A percentile compares a stretch with the other conserved stretches of the same genome.
phyloP scores from a whole-genome alignment of 2,329 filamentous ascomycete species.

The Aspergillus neotritici region DNA sequence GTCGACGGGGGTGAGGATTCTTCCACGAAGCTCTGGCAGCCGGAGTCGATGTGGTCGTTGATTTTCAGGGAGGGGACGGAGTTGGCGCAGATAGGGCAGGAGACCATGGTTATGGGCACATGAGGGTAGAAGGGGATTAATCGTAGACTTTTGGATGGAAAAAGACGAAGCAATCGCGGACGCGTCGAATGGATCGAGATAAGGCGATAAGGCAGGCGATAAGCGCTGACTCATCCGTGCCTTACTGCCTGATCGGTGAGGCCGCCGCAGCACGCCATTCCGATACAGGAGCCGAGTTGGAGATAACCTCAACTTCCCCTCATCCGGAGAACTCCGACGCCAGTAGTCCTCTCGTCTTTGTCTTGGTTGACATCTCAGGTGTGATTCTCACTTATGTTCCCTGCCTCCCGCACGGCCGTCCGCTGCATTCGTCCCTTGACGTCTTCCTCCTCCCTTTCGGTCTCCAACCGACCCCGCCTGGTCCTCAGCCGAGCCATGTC shows the following conservation, averaged over 20 bases:
- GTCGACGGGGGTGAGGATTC: slow-evolving; percentile 21
- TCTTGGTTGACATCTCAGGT: not conserved
- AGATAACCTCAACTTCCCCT: slow-evolving; percentile 3
- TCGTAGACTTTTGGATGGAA: not conserved
- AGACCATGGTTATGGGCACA: slow-evolving; percentile 46
- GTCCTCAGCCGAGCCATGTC: slow-evolving; percentile 31
- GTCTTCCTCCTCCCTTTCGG: slow-evolving; percentile 2
- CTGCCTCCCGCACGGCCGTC: not conserved
- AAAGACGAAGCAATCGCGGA: not conserved
- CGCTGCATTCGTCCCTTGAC: slow-evolving; percentile 6
- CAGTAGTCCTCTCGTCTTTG: not conserved
- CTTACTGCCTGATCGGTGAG: slow-evolving; percentile 1
- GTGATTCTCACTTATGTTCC: slow-evolving; percentile 1
- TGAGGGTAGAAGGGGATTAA: not conserved
- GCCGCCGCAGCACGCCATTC: not conserved
- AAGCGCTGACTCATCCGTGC: slow-evolving; percentile 6
- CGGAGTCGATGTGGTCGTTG: slow-evolving; percentile 85
- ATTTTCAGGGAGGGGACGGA: slow-evolving; percentile 54
- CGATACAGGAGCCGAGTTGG: slow-evolving; percentile 1
- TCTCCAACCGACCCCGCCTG: slow-evolving; percentile 1
- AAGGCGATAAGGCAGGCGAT: not conserved
- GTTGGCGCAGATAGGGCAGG: slow-evolving; percentile 76
- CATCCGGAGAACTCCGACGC: not conserved
- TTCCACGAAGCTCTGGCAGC: slow-evolving; percentile 63
- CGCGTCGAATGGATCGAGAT: slow-evolving; percentile 2